Conservation (phyloP, 176 grass and related monocot species). For the Ananas comosus region DNA sequence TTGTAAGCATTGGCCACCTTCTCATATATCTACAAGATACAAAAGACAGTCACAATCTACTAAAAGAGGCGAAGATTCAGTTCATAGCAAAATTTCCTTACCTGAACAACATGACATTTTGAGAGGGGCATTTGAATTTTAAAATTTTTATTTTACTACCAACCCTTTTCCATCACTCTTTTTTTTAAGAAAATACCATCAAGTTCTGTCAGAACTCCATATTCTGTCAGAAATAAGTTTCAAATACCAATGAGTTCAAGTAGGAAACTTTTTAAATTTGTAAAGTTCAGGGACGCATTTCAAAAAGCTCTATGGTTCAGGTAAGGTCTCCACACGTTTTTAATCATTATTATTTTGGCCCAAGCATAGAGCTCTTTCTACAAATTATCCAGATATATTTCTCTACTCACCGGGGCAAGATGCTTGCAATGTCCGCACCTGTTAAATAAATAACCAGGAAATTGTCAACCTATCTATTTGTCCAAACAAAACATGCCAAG, state of each 20-base stretch:
- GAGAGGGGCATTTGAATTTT: too few species aligned
- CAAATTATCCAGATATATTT: background rate
- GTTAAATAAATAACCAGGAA: slow-evolving; percentile 23
- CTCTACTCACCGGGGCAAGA: slow-evolving; percentile 86
- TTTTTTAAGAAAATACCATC: too few species aligned
- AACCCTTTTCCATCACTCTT: too few species aligned
- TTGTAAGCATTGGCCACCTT: slow-evolving; percentile 70
- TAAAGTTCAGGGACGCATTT: too few species aligned
- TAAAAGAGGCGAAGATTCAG: too few species aligned
- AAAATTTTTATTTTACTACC: too few species aligned
- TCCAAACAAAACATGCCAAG: background rate
- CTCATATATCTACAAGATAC: slow-evolving; percentile 65
- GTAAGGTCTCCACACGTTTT: too few species aligned
- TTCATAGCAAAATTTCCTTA: background rate
- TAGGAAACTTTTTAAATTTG: background rate
- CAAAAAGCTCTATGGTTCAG: too few species aligned
- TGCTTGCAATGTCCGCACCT: slow-evolving; percentile 98
- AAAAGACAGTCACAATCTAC: background rate
- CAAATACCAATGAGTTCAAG: background rate
- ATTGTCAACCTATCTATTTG: slow-evolving; percentile 4
- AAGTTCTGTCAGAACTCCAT: too few species aligned
- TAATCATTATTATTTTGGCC: background rate
- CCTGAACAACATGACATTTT: too few species aligned
- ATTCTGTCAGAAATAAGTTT: too few species aligned
- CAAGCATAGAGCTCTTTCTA: background rate